phyloP scores from a whole-genome alignment of 768 basidiomycete genomes.

The Pleurotus ostreatus region DNA sequence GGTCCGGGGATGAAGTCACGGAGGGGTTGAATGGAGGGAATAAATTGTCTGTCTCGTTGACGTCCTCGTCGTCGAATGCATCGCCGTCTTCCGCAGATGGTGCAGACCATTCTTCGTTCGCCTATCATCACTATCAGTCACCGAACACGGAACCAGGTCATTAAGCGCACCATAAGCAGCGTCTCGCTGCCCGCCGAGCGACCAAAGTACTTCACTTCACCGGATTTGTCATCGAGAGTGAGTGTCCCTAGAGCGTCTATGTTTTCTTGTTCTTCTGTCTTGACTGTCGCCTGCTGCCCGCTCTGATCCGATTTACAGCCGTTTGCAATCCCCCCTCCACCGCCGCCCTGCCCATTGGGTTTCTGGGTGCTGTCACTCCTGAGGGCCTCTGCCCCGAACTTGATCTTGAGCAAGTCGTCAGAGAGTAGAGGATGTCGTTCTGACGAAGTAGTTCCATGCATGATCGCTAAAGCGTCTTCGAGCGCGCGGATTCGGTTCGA shows the following conservation, averaged over 20 bases:
- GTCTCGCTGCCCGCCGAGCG: slow-evolving; percentile 63
- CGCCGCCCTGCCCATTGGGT: slow-evolving; percentile 9
- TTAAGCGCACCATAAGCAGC: slow-evolving; percentile 8
- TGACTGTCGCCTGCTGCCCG: neutral
- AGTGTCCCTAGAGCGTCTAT: slow-evolving; percentile 64
- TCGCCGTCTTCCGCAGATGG: slow-evolving; percentile 22
- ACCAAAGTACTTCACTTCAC: slow-evolving; percentile 62
- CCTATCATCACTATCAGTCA: slow-evolving; percentile 13
- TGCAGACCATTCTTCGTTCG: slow-evolving; percentile 27
- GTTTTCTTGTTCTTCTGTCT: slow-evolving; percentile 19
- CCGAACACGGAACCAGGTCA: neutral
- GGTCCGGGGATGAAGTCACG: neutral
- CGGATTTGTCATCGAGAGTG: slow-evolving; percentile 50
- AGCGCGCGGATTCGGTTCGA: slow-evolving; percentile 64
- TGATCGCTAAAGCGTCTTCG: slow-evolving; percentile 62
- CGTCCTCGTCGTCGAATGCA: slow-evolving; percentile 17
- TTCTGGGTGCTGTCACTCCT: slow-evolving; percentile 12
- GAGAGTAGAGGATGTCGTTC: slow-evolving; percentile 57
- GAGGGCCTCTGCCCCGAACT: slow-evolving; percentile 52
- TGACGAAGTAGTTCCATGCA: slow-evolving; percentile 52
- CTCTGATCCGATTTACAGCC: slow-evolving; percentile 17
- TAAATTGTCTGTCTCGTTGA: neutral
- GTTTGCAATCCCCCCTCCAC: slow-evolving; percentile 22
- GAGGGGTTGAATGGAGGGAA: slow-evolving; percentile 1
- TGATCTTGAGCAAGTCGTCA: slow-evolving; percentile 51